These are phyloP conservation scores for Rhizopogon vulgaris DNA, from an alignment of 768 basidiomycete genomes.

Conservation along the genomic window DNA sequence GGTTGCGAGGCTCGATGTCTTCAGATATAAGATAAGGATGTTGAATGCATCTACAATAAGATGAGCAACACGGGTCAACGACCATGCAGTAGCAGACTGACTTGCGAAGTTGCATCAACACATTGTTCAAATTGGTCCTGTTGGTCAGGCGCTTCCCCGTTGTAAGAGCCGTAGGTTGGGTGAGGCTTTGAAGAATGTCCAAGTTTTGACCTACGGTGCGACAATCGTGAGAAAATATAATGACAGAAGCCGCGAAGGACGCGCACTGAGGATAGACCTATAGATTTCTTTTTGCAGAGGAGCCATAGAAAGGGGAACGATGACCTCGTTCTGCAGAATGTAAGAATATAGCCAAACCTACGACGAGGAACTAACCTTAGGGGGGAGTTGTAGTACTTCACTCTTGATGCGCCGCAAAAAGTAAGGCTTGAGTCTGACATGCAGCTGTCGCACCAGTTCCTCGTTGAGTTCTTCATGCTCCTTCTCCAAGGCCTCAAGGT, in stretches of 20 bases:
- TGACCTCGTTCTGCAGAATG: slow-evolving; percentile 70
- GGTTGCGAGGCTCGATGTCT: slow-evolving; percentile 68
- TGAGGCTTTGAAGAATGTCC: slow-evolving; percentile 56
- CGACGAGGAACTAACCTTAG: slow-evolving; percentile 53
- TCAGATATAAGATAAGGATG: slow-evolving; percentile 84
- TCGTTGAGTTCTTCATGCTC: slow-evolving; percentile 76
- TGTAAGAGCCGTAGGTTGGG: slow-evolving; percentile 34
- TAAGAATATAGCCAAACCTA: background rate
- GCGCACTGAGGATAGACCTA: slow-evolving; percentile 72
- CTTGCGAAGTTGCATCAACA: slow-evolving; percentile 88
- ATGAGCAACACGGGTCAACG: background rate
- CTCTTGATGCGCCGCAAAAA: slow-evolving; percentile 92
- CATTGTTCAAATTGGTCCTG: slow-evolving; percentile 67
- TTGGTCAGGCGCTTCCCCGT: slow-evolving; percentile 22
- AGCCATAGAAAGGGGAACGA: slow-evolving; percentile 85
- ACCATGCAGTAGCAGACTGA: slow-evolving; percentile 28
- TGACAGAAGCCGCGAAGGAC: slow-evolving; percentile 11
- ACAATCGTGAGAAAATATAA: slow-evolving; percentile 3
- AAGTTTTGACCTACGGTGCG: slow-evolving; percentile 58
- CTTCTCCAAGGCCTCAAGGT: slow-evolving; percentile 68
- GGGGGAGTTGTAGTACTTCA: slow-evolving; percentile 86
- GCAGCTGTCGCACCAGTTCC: slow-evolving; percentile 75
- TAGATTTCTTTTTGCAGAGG: slow-evolving; percentile 86
- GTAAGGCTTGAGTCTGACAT: slow-evolving; percentile 75
- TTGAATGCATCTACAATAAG: slow-evolving; percentile 66